Conservation (phyloP, 2,329 filamentous ascomycete genomes). For the Cyphellophora europaea region DNA sequence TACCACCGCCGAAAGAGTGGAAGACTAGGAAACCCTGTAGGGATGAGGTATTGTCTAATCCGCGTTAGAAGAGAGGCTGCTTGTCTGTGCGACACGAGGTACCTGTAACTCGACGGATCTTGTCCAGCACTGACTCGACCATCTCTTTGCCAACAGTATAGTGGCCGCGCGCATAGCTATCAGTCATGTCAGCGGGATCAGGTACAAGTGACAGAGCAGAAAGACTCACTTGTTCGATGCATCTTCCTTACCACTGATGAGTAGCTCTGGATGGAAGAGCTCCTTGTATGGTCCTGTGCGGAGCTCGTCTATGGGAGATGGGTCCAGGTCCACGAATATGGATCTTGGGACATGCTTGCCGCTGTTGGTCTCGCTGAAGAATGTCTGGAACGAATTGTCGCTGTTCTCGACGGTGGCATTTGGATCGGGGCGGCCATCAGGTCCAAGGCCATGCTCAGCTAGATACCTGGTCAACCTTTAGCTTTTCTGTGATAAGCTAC, state of each 20-base stretch:
- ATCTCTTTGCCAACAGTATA: constrained; percentile 62
- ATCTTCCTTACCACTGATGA: constrained; percentile 61
- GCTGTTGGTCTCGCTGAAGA: constrained; percentile 55
- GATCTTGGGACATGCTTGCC: constrained; percentile 61
- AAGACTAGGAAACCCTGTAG: constrained; percentile 61
- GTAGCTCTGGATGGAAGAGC: constrained; percentile 56
- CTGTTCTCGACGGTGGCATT: constrained; percentile 43
- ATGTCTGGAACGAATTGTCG: constrained; percentile 55
- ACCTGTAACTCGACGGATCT: constrained; percentile 56
- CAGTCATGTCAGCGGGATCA: too few species aligned
- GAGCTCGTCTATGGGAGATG: constrained; percentile 59
- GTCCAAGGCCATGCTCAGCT: constrained; percentile 55
- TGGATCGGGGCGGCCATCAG: constrained; percentile 50
- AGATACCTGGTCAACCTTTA: constrained; percentile 38
- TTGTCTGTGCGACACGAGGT: constrained; percentile 5
- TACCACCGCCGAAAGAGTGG: constrained; percentile 60
- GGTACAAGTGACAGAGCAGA: too few species aligned
- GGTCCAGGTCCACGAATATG: constrained; percentile 59
- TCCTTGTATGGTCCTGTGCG: constrained; percentile 53
- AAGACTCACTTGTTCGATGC: too few species aligned
- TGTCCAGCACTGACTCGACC: constrained; percentile 54
- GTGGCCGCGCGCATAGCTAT: constrained; percentile 62
- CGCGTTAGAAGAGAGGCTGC: constrained; percentile 12
- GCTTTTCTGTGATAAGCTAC: constrained; percentile 32
- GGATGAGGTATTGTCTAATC: constrained; percentile 58